Evolutionary conservation across 257 asterid species (phyloP), one percentile per base, ranked within the genome.

Genomic region (Nicotiana noctiflora): DNA sequence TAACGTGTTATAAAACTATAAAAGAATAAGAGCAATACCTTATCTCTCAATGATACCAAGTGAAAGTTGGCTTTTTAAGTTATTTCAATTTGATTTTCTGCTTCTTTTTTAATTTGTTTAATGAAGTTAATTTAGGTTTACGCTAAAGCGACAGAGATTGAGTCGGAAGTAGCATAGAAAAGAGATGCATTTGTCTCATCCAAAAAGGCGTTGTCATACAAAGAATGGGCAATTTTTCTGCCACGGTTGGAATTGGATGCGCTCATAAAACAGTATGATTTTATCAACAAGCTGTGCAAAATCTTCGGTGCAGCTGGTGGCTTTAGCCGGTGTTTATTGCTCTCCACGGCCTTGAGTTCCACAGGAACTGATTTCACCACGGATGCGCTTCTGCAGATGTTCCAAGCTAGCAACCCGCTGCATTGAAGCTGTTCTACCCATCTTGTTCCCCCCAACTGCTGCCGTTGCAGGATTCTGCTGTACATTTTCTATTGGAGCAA

Each of bases 351-450:
- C 90, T 79, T 85, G 83, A 51, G 79, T 86, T 18, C 85, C 91
- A 60, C 81, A 64, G 31, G 92, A 84, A 68, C 80, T 74, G 34
- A 79, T 74, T n/a, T 81, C 91, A 23, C 97, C 90, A 4, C 94
- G 94, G 21, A 94, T 92, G 77, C 96, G 94, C 87, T 92, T 92
- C 90, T 93, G 97, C 80, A 93, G 88, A 85, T 93, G 99, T 70
- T 95, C 98, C 94, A 93, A 87, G 89, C 98, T 95, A 61, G 96
- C 96, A 80, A 92, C 97, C 84, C 97, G 89, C 86, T 92, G 98
- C 96, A 92, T 83, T 3, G 99, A 88, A 81, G 81, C 86, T 27
- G 88, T 87, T 83, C 92, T 85, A 64, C 93, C 98, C 37, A 88
- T 79, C 89, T 84, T 85, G 84, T 79, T 87, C 15, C 80, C 83